Conservation (phyloP, 148 eudicot species). For the Gaultheria prostrata region DNA sequence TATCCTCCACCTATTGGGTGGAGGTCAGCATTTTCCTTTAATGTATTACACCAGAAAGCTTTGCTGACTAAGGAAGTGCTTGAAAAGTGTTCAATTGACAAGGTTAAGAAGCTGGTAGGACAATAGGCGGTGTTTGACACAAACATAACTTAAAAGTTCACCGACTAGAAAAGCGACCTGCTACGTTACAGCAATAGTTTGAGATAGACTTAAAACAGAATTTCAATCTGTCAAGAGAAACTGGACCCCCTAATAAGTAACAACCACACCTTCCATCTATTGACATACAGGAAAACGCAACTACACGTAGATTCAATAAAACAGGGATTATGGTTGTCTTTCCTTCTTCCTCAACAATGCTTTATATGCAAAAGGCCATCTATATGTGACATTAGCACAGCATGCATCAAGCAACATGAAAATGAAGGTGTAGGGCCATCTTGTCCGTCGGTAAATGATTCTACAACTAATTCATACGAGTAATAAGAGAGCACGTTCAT, state of each 20-base stretch:
- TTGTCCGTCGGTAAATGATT: not conserved
- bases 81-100: not conserved
- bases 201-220: not conserved
- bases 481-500: not conserved
- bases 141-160: not conserved
- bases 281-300: not conserved
- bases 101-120: not conserved
- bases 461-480: not conserved
- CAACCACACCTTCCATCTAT: not conserved
- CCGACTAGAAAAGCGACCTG: not conserved
- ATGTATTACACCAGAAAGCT: not conserved
- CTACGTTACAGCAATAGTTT: not conserved
- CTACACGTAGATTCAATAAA: not conserved
- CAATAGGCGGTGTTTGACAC: not conserved
- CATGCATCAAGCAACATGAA: not conserved
- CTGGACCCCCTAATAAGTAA: not conserved
- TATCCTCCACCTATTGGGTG: no score
- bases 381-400: not conserved
- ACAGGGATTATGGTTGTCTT: not conserved
- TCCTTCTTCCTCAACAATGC: not conserved
- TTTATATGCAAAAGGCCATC: not conserved
- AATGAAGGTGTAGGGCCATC: not conserved
- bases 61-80: not conserved
- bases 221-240: slow-evolving; percentile 5
- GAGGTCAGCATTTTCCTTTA: no score